Percentiles rank a stretch among this genome's conserved stretches.
phyloP scores from a whole-genome alignment of 2,329 filamentous ascomycete species.

The Paracoccidioides brasiliensis region DNA sequence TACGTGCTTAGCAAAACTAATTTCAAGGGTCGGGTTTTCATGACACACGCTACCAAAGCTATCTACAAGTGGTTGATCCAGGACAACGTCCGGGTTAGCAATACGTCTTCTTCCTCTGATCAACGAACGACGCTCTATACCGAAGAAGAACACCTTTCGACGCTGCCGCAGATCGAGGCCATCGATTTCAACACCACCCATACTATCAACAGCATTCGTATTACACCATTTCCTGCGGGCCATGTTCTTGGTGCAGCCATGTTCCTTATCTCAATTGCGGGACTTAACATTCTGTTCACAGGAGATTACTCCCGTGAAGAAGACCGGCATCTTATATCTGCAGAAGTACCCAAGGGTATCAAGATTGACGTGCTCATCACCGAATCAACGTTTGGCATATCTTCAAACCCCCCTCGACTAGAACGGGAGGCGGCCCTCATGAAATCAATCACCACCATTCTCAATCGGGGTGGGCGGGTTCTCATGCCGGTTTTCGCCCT shows the following conservation, averaged over 20 bases:
- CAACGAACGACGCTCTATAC: constrained; percentile 66
- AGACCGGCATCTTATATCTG: constrained; percentile 88
- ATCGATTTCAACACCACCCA: constrained; percentile 98
- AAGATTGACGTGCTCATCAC: constrained; percentile 96
- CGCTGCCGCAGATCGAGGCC: constrained; percentile 86
- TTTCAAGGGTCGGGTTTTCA: constrained; percentile 91
- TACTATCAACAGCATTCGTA: constrained; percentile 88
- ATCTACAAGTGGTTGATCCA: constrained; percentile 99
- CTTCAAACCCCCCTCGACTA: constrained; percentile 76
- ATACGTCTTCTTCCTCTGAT: constrained; percentile 49
- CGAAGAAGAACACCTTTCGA: constrained; percentile 87
- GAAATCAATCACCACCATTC: constrained; percentile 82
- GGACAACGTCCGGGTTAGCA: constrained; percentile 84
- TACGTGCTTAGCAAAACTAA: constrained; percentile 98
- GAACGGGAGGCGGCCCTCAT: constrained; percentile 89
- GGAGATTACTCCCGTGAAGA: constrained; percentile 95
- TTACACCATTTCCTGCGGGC: constrained; percentile 91
- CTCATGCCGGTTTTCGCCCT: constrained; percentile 93
- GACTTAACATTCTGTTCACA: constrained; percentile 92
- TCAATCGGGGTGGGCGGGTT: constrained; percentile 84
- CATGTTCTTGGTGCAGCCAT: constrained; percentile 98
- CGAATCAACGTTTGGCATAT: constrained; percentile 93
- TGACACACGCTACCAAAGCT: constrained; percentile 98
- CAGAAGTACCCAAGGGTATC: constrained; percentile 73
- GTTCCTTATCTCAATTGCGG: constrained; percentile 95